Evolutionary conservation across 441 rosid genomes (phyloP).

Genomic region (Sinapis alba): DNA sequence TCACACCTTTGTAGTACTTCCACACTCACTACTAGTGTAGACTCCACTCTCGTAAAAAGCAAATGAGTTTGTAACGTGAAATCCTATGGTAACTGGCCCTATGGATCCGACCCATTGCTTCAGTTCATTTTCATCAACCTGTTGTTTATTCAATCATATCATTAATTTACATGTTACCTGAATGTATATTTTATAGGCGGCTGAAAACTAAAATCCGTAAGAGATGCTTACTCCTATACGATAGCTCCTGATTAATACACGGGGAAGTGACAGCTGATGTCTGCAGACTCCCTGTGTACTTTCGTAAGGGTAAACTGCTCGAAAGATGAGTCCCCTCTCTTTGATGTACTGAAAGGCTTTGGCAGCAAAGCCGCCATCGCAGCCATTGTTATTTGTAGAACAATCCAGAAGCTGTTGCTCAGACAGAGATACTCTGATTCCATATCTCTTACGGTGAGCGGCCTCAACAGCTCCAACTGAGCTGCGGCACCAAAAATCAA

Average conservation of each 20-base stretch:
- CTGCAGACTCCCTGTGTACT: conserved; percentile 65
- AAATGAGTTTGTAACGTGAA: conserved; percentile 66
- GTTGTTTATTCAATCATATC: conserved; percentile 16
- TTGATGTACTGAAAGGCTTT: conserved; percentile 83
- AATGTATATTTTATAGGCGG: neutral
- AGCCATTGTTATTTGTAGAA: conserved; percentile 82
- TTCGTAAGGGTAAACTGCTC: conserved; percentile 46
- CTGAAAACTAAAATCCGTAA: neutral
- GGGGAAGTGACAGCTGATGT: neutral
- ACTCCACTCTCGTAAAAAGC: conserved; percentile 73
- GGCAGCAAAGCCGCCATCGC: conserved; percentile 95
- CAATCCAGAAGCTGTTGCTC: conserved; percentile 99
- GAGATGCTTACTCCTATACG: conserved; percentile 64
- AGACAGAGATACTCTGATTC: conserved; percentile 77
- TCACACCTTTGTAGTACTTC: conserved; percentile 77
- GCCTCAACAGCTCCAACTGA: neutral
- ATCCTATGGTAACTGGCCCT: conserved; percentile 93
- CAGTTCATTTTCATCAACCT: conserved; percentile 91
- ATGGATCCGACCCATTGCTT: conserved; percentile 80
- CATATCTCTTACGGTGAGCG: conserved; percentile 49
- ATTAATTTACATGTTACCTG: neutral
- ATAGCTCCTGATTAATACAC: neutral
- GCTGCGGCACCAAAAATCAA: neutral
- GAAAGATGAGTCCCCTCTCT: conserved; percentile 69
- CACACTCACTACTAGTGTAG: conserved; percentile 70